Evolutionary conservation across 2,329 filamentous ascomycete genomes (phyloP), one percentile per base, ranked within the genome.

Genomic region (Microsporum canis): DNA sequence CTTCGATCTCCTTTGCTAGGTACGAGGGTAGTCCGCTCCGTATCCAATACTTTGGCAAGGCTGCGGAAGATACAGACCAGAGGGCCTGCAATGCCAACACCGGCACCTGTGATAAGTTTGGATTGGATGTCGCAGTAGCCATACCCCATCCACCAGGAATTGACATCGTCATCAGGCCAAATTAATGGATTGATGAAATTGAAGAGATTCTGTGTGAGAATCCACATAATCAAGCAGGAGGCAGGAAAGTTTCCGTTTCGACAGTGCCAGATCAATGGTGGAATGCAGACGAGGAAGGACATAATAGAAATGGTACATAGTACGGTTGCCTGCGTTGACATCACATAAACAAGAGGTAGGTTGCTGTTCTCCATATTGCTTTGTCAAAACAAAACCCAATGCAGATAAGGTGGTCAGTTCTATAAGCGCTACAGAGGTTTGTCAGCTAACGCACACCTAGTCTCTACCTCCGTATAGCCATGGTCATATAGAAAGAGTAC

Each of bases 91-190:
- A 83, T 71, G 0, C 79, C 82, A 0, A 83, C 76, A 17, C 76
- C 76, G 6, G 77, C 73, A 2, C 80, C 82, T 29, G 82, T 75
- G 62, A 80, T 77, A 38, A 88, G 67, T 63, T 85, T 84, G 60
- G 80, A 76, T 65, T 87, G 78, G 57, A 88, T 73, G 69, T 89
- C 86, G 71, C 86, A 89, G 62, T 86, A 79, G 1, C 78, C 79
- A 3, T 70, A 68, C 3, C 86, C 86, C 62, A 79, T 71, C 78
- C 79, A 88, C 79, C 81, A 84, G 4, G 73, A 69, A 0, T 67
- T 41, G 10, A 80, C 67, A 64, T 86, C 74, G 64, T 86, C 82
- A 5, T 76, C 80, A 0, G 80, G 79, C 86, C 86, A 89, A 63
- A 88, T 79, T 57, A 86, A 69, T 1, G 84, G 76, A 67, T 88